These are phyloP conservation scores for Boletellus ananas DNA, from an alignment of 768 basidiomycete genomes.

Conservation along the genomic window DNA sequence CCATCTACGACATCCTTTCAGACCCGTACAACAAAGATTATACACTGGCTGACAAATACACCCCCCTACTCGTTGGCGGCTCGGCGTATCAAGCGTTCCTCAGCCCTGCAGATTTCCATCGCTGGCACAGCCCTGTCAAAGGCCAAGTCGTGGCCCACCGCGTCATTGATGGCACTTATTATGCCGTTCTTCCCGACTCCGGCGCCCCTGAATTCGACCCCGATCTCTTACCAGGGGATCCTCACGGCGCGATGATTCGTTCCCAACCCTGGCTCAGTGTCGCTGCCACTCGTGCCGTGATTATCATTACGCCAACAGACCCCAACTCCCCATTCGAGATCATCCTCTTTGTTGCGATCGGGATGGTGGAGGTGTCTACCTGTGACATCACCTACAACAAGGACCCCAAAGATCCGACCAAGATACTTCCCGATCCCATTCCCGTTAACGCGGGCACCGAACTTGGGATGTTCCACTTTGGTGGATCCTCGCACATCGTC, in stretches of 20 bases:
- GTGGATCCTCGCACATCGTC: slow-evolving; percentile 48
- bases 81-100: slow-evolving; percentile 56
- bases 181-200: slow-evolving; percentile 8
- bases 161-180: slow-evolving; percentile 23
- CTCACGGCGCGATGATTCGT: slow-evolving; percentile 17
- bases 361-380: slow-evolving; percentile 57
- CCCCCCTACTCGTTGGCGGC: slow-evolving; percentile 43
- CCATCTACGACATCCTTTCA: too few species aligned
- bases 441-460: neutral
- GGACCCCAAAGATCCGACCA: too few species aligned
- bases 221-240: slow-evolving; percentile 6
- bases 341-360: slow-evolving; percentile 52
- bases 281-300: slow-evolving; percentile 46
- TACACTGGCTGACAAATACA: too few species aligned
- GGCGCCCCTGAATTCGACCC: neutral
- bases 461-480: slow-evolving; percentile 60
- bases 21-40: too few species aligned
- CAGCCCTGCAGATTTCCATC: slow-evolving; percentile 48
- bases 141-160: slow-evolving; percentile 37
- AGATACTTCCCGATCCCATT: neutral
- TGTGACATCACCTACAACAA: neutral
- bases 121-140: slow-evolving; percentile 56
- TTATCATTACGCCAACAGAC: slow-evolving; percentile 49
- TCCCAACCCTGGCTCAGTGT: slow-evolving; percentile 42
- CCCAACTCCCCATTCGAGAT: slow-evolving; percentile 45